These are phyloP conservation scores for Coemansia sp. DNA, from an alignment of 371 early-diverging fungal species.

Conservation along the genomic window DNA sequence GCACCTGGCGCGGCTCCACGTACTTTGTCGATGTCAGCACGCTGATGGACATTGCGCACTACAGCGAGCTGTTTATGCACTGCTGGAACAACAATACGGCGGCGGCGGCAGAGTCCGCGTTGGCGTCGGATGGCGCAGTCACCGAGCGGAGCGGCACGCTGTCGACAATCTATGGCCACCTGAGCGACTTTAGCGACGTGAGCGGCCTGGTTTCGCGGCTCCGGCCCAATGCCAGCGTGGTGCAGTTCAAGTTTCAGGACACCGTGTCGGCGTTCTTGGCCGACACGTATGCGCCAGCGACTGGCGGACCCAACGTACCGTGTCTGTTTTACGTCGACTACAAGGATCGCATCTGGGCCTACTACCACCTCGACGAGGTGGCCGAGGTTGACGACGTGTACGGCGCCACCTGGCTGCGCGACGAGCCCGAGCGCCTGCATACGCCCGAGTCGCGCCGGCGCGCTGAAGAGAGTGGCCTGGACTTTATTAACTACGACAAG, in stretches of 20 bases:
- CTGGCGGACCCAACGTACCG: constrained; percentile 69
- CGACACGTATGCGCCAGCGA: constrained; percentile 64
- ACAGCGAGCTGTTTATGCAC: constrained; percentile 34
- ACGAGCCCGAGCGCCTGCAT: constrained; percentile 24
- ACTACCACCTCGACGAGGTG: constrained; percentile 63
- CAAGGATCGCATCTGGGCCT: constrained; percentile 78
- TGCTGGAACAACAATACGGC: constrained; percentile 26
- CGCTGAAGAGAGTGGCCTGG: constrained; percentile 10
- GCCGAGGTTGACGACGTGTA: constrained; percentile 50
- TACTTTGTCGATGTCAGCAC: constrained; percentile 61
- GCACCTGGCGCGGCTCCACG: constrained; percentile 79
- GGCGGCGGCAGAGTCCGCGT: constrained; percentile 48
- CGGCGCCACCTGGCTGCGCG: constrained; percentile 47
- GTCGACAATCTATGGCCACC: constrained; percentile 23
- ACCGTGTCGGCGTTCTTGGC: constrained; percentile 80
- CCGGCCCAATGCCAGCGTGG: constrained; percentile 58
- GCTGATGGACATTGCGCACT: constrained; percentile 42
- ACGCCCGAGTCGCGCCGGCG: constrained; percentile 18
- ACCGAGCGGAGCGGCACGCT: constrained; percentile 17
- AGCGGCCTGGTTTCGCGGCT: constrained; percentile 39
- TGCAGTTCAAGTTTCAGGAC: constrained; percentile 77
- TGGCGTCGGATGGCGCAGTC: constrained; percentile 18
- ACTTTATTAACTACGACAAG: constrained; percentile 28
- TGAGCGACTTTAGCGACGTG: constrained; percentile 34
- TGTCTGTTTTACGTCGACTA: constrained; percentile 81